Conservation (phyloP, 108 stramenopile species). For the Nitzschia sp. region DNA sequence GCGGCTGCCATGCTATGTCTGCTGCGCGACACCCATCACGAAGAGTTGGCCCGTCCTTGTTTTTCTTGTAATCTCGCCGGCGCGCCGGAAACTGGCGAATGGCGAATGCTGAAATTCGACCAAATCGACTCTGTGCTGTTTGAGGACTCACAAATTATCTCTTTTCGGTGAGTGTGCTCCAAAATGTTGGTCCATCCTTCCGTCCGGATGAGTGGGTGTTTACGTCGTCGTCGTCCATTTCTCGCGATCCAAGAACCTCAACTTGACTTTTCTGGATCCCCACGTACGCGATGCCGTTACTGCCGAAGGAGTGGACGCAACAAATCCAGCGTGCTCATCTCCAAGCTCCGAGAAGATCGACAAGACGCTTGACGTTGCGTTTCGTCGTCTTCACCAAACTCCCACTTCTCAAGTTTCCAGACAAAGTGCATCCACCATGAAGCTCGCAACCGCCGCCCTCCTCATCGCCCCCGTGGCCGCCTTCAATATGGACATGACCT, state of each 20-base stretch:
- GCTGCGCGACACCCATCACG: too few species aligned
- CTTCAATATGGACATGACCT: conserved; percentile 42
- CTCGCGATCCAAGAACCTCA: conserved; percentile 10
- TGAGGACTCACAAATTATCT: too few species aligned
- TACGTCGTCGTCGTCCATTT: too few species aligned
- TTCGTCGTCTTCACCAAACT: not conserved
- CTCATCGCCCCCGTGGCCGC: conserved; percentile 61
- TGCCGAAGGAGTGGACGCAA: not conserved
- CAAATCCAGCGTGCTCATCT: not conserved
- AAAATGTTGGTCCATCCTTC: too few species aligned
- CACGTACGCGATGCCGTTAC: conserved; percentile 1
- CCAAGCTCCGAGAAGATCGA: not conserved
- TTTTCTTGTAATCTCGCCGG: too few species aligned
- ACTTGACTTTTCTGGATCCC: not conserved
- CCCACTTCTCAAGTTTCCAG: conserved; percentile 2
- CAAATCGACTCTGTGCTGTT: too few species aligned
- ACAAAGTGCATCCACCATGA: conserved; percentile 37
- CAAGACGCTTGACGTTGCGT: not conserved
- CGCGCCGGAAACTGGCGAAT: too few species aligned
- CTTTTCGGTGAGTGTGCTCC: too few species aligned
- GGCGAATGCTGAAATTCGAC: too few species aligned
- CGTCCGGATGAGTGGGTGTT: too few species aligned
- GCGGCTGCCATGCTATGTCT: too few species aligned
- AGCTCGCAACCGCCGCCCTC: conserved; percentile 53
- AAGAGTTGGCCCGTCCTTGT: too few species aligned